Evolutionary conservation across 2,329 filamentous ascomycete genomes (phyloP), one percentile per base, ranked within the genome.

Genomic region (Microsporum audouinii): DNA sequence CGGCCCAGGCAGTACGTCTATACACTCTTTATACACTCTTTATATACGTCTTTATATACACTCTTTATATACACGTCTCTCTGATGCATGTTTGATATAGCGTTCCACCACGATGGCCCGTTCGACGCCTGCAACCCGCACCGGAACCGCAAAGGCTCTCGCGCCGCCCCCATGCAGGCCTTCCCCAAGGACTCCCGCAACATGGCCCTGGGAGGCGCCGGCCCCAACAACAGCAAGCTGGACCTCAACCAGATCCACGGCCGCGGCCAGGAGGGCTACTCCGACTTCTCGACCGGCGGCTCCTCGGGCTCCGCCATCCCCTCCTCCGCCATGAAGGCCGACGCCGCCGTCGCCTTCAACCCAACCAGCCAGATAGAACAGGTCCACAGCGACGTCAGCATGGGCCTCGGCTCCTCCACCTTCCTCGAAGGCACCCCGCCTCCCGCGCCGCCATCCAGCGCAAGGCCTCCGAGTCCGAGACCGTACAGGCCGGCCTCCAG

Each of bases 111-210:
- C 71, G 94, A 97, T 70, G 94, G 94, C 0, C 94, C 94, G 3
- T 99, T 96, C 69, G 94, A 99, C 74, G 94, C 94, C 23, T 89
- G 94, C 72, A 95, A 96, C 73, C 91, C 94, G 3, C 88, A 95
- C 72, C 89, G 94, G 65, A 99, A 97, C 74, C 86, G 89, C 62
- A 88, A 88, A 70, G 89, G 86, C 68, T 86, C 87, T 69, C 84
- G 86, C 63, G 85, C 88, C 60, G 91, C 94, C 5, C 94, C 94
- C 0, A 96, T 99, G 90, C 87, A 95, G 72, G 94, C 94, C 1
- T 99, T 97, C 75, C 90, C 94, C 27, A 89, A 89, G 69, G 90
- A 88, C 68, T 96, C 91, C 1, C 82, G 88, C 63, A 99, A 99
- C 79, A 97, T 96, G 79, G 86, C 87, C 0, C 77, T 99, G 10